These are phyloP conservation scores for Blepharisma stoltei DNA, from an alignment of 73 alveolate genomes.

Conservation along the genomic window DNA sequence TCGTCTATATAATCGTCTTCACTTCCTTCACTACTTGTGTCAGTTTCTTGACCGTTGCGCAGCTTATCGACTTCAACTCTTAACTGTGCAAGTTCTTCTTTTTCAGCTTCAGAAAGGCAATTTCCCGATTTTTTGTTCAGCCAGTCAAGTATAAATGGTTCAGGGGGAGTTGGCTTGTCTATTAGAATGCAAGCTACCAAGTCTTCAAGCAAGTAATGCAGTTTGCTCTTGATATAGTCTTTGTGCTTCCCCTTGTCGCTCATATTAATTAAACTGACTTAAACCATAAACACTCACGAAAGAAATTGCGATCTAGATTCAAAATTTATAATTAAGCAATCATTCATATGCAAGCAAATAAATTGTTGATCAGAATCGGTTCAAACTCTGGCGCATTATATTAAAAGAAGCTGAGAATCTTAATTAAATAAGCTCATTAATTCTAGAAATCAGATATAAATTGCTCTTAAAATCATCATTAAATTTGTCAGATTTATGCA, in stretches of 20 bases:
- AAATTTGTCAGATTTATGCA: too few relatives aligned
- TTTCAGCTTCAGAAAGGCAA: slow-evolving; percentile 21
- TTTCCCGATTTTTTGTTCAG: slow-evolving; percentile 27
- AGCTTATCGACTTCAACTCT: slow-evolving; percentile 6
- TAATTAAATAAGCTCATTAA: too few relatives aligned
- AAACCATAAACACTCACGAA: too few relatives aligned
- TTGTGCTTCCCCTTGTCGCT: slow-evolving; percentile 2
- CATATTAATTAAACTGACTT: too few relatives aligned
- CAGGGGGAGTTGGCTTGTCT: slow-evolving; percentile 33
- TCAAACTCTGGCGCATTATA: too few relatives aligned
- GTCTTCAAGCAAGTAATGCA: slow-evolving; percentile 29
- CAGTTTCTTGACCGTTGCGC: slow-evolving; percentile 18
- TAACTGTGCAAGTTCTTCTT: slow-evolving; percentile 5
- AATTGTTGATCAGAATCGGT: too few relatives aligned
- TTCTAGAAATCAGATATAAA: too few relatives aligned
- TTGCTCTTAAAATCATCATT: too few relatives aligned
- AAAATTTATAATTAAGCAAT: too few relatives aligned
- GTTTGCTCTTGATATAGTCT: slow-evolving; percentile 20
- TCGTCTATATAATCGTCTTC: slow-evolving; percentile 43
- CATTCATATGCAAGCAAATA: too few relatives aligned
- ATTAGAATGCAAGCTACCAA: slow-evolving; percentile 30
- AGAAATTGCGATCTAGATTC: too few relatives aligned
- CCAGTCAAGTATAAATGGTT: slow-evolving; percentile 32
- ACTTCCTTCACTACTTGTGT: slow-evolving; percentile 34
- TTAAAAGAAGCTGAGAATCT: too few relatives aligned